Percentiles rank a stretch among this genome's conserved stretches.
phyloP scores from a whole-genome alignment of 2,329 filamentous ascomycete genomes.

The Cladosporium phlei region DNA sequence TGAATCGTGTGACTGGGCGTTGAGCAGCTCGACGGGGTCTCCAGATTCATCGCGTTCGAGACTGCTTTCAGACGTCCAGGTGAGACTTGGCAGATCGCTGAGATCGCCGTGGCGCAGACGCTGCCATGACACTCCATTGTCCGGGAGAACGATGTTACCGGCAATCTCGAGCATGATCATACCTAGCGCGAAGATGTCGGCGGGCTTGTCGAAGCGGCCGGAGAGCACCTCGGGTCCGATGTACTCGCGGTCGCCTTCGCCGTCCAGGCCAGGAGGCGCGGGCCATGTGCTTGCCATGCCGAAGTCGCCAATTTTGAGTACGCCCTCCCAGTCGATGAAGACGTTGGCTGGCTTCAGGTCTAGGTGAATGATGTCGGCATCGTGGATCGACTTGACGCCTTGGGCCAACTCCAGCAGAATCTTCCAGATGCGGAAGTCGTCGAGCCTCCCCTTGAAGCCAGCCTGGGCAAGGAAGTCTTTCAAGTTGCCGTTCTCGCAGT shows the following conservation, averaged over 20 bases:
- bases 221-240: constrained; percentile 88
- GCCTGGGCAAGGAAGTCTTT: constrained; percentile 79
- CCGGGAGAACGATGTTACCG: constrained; percentile 86
- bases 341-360: constrained; percentile 84
- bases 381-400: constrained; percentile 87
- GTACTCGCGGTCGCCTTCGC: constrained; percentile 93
- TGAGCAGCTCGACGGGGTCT: constrained; percentile 46
- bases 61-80: constrained; percentile 67
- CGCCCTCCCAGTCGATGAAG: constrained; percentile 74
- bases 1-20: constrained; percentile 26
- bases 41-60: constrained; percentile 71
- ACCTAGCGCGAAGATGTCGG: constrained; percentile 89
- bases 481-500: constrained; percentile 88
- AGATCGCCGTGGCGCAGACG: constrained; percentile 85
- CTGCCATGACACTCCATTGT: constrained; percentile 88
- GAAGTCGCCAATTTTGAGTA: constrained; percentile 82
- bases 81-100: constrained; percentile 81
- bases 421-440: constrained; percentile 99
- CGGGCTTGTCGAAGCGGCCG: constrained; percentile 81
- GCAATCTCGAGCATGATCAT: constrained; percentile 93
- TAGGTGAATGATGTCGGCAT: constrained; percentile 78
- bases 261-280: constrained; percentile 69
- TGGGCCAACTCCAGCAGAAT: constrained; percentile 76
- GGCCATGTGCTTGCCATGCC: constrained; percentile 77
- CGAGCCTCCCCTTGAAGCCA: constrained; percentile 77